Conservation (phyloP, 805 yeast species). For the Ogataea pini region DNA sequence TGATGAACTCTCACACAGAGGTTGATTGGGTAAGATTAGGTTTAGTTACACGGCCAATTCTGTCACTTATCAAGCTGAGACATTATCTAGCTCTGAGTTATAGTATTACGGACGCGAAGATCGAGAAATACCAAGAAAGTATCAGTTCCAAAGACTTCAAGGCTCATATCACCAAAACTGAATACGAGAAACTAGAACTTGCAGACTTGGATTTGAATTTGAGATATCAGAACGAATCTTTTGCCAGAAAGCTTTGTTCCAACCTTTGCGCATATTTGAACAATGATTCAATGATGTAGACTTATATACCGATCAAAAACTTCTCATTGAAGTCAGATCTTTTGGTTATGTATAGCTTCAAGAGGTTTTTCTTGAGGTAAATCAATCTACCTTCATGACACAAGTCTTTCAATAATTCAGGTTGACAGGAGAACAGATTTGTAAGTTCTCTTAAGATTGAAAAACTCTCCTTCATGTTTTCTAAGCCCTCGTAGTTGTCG, state of each 20-base stretch:
- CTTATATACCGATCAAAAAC: conserved; percentile 34
- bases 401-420: conserved; percentile 73
- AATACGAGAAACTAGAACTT: conserved; percentile 11
- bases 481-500: conserved; percentile 32
- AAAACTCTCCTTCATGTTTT: conserved; percentile 51
- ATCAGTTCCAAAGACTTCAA: conserved; percentile 22
- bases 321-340: conserved; percentile 67
- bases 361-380: conserved; percentile 57
- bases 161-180: conserved; percentile 15
- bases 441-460: conserved; percentile 72
- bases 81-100: conserved; percentile 19
- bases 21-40: conserved; percentile 10
- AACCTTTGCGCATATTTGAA: conserved; percentile 4
- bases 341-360: conserved; percentile 66
- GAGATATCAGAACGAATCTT: background rate
- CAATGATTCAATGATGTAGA: background rate
- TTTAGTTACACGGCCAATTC: conserved; percentile 20
- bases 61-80: conserved; percentile 19
- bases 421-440: conserved; percentile 81
- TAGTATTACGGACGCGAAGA: conserved; percentile 20
- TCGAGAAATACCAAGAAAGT: conserved; percentile 26
- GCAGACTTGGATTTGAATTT: conserved; percentile 13
- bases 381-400: conserved; percentile 80
- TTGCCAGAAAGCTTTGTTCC: conserved; percentile 2
- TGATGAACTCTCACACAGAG: conserved; percentile 16